phyloP scores from a whole-genome alignment of 1,284 basidiomycete species.

The Pyrrhoderma noxium region DNA sequence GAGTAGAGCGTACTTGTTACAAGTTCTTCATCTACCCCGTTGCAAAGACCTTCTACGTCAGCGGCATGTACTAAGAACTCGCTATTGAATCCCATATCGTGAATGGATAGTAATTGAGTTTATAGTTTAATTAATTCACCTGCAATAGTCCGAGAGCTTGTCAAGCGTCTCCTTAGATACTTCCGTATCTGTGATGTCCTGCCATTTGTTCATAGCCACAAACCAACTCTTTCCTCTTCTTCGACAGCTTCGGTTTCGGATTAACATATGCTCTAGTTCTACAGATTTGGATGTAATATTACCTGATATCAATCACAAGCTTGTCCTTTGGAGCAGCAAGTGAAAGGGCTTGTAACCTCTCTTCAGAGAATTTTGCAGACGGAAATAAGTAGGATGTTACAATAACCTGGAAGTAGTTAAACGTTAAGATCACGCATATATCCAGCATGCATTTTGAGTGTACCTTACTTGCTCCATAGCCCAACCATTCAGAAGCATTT shows the following conservation, averaged over 20 bases:
- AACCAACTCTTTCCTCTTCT: conserved; percentile 76
- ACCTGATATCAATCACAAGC: conserved; percentile 95
- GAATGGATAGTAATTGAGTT: conserved; percentile 1
- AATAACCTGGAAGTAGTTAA: conserved; percentile 62
- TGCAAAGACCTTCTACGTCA: conserved; percentile 95
- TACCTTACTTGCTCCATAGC: conserved; percentile 89
- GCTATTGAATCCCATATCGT: conserved; percentile 36
- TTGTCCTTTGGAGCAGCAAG: conserved; percentile 74
- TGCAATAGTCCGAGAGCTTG: conserved; percentile 69
- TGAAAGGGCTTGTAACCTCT: conserved; percentile 62
- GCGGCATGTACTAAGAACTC: conserved; percentile 97
- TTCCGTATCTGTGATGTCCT: conserved; percentile 91
- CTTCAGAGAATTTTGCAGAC: conserved; percentile 65
- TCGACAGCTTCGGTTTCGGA: conserved; percentile 60
- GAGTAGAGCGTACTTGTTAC: conserved; percentile 57
- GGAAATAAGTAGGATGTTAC: conserved; percentile 97
- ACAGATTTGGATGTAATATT: neutral
- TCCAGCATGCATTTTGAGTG: neutral
- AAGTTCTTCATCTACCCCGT: conserved; percentile 91
- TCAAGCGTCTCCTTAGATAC: conserved; percentile 75
- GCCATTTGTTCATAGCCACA: conserved; percentile 99
- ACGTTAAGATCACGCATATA: neutral
- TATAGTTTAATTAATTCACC: conserved; percentile 36
- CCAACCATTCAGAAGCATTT: conserved; percentile 84
- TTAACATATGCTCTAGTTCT: neutral